Evolutionary conservation across 768 basidiomycete genomes (phyloP).

Genomic region (Trametes punicea): DNA sequence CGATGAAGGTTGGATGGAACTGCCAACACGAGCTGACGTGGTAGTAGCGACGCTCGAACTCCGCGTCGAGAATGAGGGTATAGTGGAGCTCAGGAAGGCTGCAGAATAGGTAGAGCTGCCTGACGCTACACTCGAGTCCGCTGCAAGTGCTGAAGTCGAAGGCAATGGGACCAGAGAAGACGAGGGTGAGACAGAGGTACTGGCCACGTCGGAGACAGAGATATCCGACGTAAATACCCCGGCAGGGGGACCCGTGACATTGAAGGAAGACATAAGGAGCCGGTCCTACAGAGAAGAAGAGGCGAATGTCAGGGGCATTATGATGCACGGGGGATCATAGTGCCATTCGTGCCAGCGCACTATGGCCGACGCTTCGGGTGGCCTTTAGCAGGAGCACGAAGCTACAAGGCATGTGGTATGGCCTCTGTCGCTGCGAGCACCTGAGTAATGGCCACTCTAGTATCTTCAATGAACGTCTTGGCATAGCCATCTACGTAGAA

Average conservation of each 20-base stretch:
- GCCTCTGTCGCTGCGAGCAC: conserved; percentile 19
- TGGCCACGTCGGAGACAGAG: conserved; percentile 1
- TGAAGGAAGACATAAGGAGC: conserved; percentile 3
- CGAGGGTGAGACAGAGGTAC: neutral
- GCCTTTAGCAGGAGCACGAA: conserved; percentile 12
- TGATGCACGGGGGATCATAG: conserved; percentile 2
- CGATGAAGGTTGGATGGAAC: neutral
- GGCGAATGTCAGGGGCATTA: conserved; percentile 7
- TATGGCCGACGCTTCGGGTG: conserved; percentile 9
- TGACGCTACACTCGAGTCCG: neutral
- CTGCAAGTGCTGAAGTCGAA: neutral
- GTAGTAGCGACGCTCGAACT: neutral
- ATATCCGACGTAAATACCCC: conserved; percentile 9
- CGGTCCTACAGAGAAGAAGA: conserved; percentile 9
- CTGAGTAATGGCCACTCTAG: conserved; percentile 8
- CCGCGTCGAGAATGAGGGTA: neutral
- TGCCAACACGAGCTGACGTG: neutral
- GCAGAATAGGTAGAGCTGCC: neutral
- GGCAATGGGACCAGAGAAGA: neutral
- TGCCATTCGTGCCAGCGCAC: conserved; percentile 6
- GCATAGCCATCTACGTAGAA: neutral
- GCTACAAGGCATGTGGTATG: conserved; percentile 10
- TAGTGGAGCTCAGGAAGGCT: neutral
- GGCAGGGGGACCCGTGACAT: conserved; percentile 8
- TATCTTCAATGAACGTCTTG: neutral